Conservation (phyloP, 202 grass and related monocot genomes). For the Digitaria exilis region DNA sequence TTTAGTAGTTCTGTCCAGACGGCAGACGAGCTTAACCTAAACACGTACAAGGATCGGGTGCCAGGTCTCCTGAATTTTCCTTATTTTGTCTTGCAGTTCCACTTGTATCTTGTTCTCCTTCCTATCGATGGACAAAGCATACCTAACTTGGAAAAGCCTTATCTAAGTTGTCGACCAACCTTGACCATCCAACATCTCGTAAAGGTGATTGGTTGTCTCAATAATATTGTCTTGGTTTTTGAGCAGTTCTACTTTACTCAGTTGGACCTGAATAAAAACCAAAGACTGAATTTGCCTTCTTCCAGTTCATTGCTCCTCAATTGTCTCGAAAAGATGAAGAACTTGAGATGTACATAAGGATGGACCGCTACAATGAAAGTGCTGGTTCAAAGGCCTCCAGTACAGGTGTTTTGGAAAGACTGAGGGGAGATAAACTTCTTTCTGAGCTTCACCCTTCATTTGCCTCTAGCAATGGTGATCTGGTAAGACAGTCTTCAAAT, state of each 20-base stretch:
- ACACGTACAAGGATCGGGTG: neutral
- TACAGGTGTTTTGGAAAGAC: constrained; percentile 51
- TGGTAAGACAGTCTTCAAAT: constrained; percentile 63
- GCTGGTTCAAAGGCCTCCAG: constrained; percentile 25
- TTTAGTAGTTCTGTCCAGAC: neutral
- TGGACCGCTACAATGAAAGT: constrained; percentile 32
- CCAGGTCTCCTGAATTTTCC: constrained; percentile 28
- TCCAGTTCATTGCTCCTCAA: constrained; percentile 80
- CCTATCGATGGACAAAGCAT: constrained; percentile 61
- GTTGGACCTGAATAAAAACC: constrained; percentile 31
- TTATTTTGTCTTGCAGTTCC: constrained; percentile 66
- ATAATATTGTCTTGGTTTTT: constrained; percentile 11
- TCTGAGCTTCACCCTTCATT: constrained; percentile 63
- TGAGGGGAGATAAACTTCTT: constrained; percentile 69
- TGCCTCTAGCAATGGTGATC: constrained; percentile 54
- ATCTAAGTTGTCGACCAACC: constrained; percentile 80
- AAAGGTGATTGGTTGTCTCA: constrained; percentile 61
- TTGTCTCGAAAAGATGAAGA: constrained; percentile 67
- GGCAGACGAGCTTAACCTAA: neutral
- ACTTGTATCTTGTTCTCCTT: constrained; percentile 64
- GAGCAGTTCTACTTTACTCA: neutral
- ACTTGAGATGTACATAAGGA: constrained; percentile 82
- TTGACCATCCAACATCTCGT: constrained; percentile 67
- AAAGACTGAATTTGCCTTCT: constrained; percentile 30
- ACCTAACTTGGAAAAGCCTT: constrained; percentile 70